Conservation (phyloP, 352 stramenopile species). For the Phytophthora brassicae region DNA sequence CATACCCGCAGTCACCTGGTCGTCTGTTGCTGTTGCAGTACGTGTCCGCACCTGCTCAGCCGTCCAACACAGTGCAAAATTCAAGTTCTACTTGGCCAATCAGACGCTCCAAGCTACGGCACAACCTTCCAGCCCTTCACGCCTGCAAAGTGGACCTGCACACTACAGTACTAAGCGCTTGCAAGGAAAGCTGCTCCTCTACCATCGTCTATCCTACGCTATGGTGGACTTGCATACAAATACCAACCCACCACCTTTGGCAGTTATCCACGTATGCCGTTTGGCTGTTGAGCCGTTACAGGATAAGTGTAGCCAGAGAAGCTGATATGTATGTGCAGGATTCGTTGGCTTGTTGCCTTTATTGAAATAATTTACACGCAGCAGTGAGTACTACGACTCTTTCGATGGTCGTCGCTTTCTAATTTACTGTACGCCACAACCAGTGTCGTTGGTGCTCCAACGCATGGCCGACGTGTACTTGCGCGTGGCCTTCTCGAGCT, state of each 20-base stretch:
- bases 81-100: conserved; percentile 39
- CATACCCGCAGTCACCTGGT: conserved; percentile 35
- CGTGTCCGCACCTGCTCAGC: conserved; percentile 21
- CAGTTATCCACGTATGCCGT: not conserved
- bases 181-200: conserved; percentile 41
- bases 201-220: conserved; percentile 26
- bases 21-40: conserved; percentile 14
- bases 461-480: conserved; percentile 53
- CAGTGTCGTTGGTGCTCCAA: conserved; percentile 40
- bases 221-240: conserved; percentile 12
- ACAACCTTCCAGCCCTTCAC: conserved; percentile 50
- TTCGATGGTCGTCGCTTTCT: conserved; percentile 24
- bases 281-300: not conserved
- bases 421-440: conserved; percentile 57
- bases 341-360: conserved; percentile 32
- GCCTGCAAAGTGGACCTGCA: conserved; percentile 38
- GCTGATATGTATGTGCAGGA: conserved; percentile 10
- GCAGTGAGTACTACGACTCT: conserved; percentile 10
- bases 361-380: conserved; percentile 49
- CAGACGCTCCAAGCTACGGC: conserved; percentile 35
- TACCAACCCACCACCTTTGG: no score
- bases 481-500: conserved; percentile 67
- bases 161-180: conserved; percentile 25
- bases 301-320: not conserved
- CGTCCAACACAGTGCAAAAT: conserved; percentile 33